Evolutionary conservation across 2,329 filamentous ascomycete genomes (phyloP).

Genomic region (Gremmenia infestans): DNA sequence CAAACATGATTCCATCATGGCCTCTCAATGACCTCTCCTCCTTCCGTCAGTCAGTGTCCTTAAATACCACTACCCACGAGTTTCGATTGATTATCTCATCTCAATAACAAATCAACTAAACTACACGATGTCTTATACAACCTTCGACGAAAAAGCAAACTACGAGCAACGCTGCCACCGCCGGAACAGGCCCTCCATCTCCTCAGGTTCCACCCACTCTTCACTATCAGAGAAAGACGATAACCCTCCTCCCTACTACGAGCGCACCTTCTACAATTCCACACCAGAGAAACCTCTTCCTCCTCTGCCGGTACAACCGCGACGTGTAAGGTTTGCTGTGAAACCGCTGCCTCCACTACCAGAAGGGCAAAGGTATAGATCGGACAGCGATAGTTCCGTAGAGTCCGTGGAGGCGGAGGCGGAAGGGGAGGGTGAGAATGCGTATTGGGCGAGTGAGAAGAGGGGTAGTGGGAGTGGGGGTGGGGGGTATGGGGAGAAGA

Average conservation of each 20-base stretch:
- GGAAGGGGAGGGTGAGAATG: neutral
- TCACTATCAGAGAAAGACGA: slow-evolving; percentile 5
- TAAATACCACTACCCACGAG: neutral
- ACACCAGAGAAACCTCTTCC: slow-evolving; percentile 11
- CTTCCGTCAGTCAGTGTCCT: neutral
- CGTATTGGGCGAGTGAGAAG: neutral
- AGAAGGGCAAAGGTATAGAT: neutral
- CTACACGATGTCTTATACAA: neutral
- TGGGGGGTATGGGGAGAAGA: too few species aligned
- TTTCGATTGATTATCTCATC: too few species aligned
- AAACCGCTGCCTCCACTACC: slow-evolving; percentile 12
- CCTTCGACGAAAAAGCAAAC: slow-evolving; percentile 10
- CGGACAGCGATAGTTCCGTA: neutral
- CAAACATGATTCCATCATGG: neutral
- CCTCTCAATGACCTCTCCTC: neutral
- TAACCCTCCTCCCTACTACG: slow-evolving; percentile 3
- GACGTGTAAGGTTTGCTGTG: slow-evolving; percentile 11
- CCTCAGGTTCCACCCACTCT: slow-evolving; percentile 3
- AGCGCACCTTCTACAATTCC: slow-evolving; percentile 7
- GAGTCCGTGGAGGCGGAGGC: slow-evolving; percentile 3
- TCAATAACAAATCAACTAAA: neutral
- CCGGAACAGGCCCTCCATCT: neutral
- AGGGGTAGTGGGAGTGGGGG: too few species aligned
- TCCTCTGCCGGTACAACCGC: slow-evolving; percentile 1
- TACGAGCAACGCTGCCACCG: slow-evolving; percentile 8